Conservation (phyloP, 768 basidiomycete species). For the Auricularia heimuer region DNA sequence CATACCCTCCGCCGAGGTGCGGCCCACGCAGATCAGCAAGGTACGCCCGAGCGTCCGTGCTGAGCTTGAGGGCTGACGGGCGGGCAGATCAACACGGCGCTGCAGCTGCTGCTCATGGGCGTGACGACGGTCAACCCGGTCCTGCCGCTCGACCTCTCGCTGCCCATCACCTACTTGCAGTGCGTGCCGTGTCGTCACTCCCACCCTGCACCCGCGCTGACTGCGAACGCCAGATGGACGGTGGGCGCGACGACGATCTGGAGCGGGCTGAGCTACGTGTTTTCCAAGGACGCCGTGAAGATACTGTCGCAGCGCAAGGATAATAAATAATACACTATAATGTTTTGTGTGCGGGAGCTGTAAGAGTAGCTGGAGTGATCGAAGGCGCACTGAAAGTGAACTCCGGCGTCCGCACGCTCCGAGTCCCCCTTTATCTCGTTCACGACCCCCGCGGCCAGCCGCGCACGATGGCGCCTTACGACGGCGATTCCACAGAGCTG, state of each 20-base stretch:
- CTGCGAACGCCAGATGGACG: slow-evolving; percentile 45
- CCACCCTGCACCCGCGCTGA: not conserved
- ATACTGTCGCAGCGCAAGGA: slow-evolving; percentile 31
- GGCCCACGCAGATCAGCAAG: slow-evolving; percentile 91
- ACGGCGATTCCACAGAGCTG: slow-evolving; percentile 81
- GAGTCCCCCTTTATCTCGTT: not conserved
- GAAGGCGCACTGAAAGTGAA: too few relatives aligned
- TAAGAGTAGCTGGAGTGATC: too few relatives aligned
- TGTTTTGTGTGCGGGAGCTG: too few relatives aligned
- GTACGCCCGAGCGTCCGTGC: slow-evolving; percentile 25
- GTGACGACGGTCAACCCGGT: slow-evolving; percentile 77
- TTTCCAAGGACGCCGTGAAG: slow-evolving; percentile 64
- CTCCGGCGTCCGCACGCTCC: too few relatives aligned
- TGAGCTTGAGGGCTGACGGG: not conserved
- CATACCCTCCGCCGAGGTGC: slow-evolving; percentile 89
- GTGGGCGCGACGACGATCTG: slow-evolving; percentile 88
- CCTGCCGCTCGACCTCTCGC: slow-evolving; percentile 44
- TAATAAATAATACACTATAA: not conserved
- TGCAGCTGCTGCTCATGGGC: slow-evolving; percentile 90
- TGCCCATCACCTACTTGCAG: slow-evolving; percentile 63
- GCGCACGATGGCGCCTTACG: slow-evolving; percentile 26
- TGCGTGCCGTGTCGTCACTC: slow-evolving; percentile 30
- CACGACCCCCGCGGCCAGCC: not conserved
- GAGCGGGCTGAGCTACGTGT: slow-evolving; percentile 80
- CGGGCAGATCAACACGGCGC: slow-evolving; percentile 74